These are phyloP conservation scores for Fagopyrum tataricum DNA, from an alignment of 148 eudicot genomes.

Conservation along the genomic window DNA sequence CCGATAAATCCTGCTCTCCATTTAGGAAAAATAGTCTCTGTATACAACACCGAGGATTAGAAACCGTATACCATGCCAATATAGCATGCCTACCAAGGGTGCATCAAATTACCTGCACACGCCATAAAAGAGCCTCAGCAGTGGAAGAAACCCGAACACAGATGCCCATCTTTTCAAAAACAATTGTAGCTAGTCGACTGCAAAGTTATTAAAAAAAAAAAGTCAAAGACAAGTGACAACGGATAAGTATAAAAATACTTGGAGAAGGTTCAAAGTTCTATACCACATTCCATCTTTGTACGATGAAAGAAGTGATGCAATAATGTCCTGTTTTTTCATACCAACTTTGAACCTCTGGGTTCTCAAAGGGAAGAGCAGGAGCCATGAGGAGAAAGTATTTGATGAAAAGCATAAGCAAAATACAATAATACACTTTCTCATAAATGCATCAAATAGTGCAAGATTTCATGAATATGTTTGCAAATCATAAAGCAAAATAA, in stretches of 20 bases:
- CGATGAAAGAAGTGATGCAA: constrained; percentile 51
- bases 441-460: neutral
- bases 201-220: constrained; percentile 21
- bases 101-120: constrained; percentile 59
- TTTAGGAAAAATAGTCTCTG: constrained; percentile 90
- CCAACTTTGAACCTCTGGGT: constrained; percentile 48
- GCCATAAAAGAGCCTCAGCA: constrained; percentile 85
- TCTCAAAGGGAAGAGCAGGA: constrained; percentile 13
- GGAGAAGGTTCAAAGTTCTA: constrained; percentile 6
- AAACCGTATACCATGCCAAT: neutral
- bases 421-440: neutral
- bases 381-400: neutral
- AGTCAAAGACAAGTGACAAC: constrained; percentile 1
- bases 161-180: constrained; percentile 47
- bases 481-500: neutral
- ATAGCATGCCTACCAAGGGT: neutral
- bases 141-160: constrained; percentile 53
- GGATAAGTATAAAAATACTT: neutral
- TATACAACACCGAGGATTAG: constrained; percentile 21
- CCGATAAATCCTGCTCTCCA: constrained; percentile 81
- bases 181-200: constrained; percentile 40
- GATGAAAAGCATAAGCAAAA: neutral
- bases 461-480: neutral
- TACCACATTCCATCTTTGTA: constrained; percentile 53
- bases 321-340: constrained; percentile 60